A percentile compares a stretch with the other conserved stretches of the same genome.
These are phyloP conservation scores for Leccinum aurantiacum DNA, from an alignment of 768 basidiomycete species.

Conservation along the genomic window DNA sequence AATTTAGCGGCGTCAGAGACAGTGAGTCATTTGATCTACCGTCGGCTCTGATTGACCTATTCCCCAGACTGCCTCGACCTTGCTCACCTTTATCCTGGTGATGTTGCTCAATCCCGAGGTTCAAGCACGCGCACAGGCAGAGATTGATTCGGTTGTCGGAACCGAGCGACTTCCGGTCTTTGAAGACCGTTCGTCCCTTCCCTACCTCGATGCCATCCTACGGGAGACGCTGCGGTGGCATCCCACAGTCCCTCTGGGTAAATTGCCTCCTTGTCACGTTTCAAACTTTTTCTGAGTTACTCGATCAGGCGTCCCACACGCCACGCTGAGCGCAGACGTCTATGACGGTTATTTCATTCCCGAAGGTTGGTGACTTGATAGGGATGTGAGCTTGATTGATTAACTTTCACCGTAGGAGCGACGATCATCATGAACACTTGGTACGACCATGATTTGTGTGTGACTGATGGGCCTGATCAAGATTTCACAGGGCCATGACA, in stretches of 20 bases:
- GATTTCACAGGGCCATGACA: constrained; percentile 29
- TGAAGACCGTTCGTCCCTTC: constrained; percentile 29
- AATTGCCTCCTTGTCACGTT: neutral
- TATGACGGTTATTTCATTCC: constrained; percentile 57
- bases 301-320: constrained; percentile 33
- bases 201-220: constrained; percentile 28
- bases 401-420: constrained; percentile 16
- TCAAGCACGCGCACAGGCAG: constrained; percentile 40
- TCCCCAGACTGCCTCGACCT: constrained; percentile 32
- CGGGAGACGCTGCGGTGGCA: constrained; percentile 39
- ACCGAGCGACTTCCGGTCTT: constrained; percentile 32
- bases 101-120: constrained; percentile 39
- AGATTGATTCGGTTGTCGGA: constrained; percentile 36
- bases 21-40: constrained; percentile 6
- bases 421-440: constrained; percentile 33
- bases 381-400: neutral
- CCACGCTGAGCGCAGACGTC: constrained; percentile 38
- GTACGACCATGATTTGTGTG: constrained; percentile 3
- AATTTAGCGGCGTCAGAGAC: constrained; percentile 31
- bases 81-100: constrained; percentile 34
- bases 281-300: neutral
- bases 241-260: constrained; percentile 36
- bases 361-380: constrained; percentile 36
- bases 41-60: neutral
- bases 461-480: neutral